These are phyloP conservation scores for Scopulariopsis brevicaulis DNA, from an alignment of 2,329 filamentous ascomycete genomes.

Conservation along the genomic window DNA sequence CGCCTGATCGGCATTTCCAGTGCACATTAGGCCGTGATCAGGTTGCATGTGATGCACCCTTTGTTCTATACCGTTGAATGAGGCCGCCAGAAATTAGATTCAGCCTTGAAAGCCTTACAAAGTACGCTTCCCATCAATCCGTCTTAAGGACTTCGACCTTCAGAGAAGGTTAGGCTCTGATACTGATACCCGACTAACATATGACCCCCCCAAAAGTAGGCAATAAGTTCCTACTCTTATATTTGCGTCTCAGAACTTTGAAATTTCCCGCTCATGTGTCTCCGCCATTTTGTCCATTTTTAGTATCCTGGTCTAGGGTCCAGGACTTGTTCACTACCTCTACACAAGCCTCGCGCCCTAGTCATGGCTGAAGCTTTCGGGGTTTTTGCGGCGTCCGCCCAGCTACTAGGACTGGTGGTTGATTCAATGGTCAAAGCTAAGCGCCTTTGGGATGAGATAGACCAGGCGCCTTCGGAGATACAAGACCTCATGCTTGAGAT, in stretches of 20 bases:
- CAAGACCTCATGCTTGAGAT: not conserved
- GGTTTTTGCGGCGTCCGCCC: not conserved
- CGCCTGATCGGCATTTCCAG: not conserved
- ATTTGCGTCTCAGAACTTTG: not conserved
- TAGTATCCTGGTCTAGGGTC: not conserved
- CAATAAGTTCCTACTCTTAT: not conserved
- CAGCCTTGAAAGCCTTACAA: not conserved
- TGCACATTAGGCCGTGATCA: not conserved
- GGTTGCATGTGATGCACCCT: not conserved
- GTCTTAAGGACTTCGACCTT: not conserved
- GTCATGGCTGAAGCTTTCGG: not conserved
- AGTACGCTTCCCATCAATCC: not conserved
- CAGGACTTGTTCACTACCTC: not conserved
- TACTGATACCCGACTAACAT: not conserved
- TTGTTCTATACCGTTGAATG: not conserved
- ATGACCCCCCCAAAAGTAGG: not conserved
- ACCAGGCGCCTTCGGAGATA: not conserved
- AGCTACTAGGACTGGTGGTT: not conserved
- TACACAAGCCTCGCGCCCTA: not conserved
- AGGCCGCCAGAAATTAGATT: not conserved
- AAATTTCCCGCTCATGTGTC: not conserved
- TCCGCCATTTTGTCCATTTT: not conserved
- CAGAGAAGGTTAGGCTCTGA: not conserved
- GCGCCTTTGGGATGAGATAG: not conserved
- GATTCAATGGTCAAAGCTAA: not conserved